These are phyloP conservation scores for Capsicum pubescens DNA, from an alignment of 257 asterid species.

Conservation along the genomic window DNA sequence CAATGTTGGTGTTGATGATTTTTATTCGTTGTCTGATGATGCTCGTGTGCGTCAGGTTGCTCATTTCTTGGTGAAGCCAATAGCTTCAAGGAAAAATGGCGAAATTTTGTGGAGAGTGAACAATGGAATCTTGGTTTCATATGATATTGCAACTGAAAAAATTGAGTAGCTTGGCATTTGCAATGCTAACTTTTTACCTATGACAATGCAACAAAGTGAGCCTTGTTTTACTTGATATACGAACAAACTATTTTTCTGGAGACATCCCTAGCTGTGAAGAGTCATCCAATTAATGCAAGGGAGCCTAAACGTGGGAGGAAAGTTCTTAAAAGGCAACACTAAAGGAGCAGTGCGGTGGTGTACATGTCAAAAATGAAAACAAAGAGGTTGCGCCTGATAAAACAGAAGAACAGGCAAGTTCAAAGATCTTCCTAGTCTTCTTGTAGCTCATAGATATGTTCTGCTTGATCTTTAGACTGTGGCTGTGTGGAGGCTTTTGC, in stretches of 20 bases:
- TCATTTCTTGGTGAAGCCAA: conserved; percentile 12
- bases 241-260: not conserved
- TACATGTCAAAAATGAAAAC: not conserved
- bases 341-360: not conserved
- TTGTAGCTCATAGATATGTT: no score
- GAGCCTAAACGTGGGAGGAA: not conserved
- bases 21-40: not conserved
- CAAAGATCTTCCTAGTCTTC: no score
- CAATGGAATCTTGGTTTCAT: not conserved
- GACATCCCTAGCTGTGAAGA: not conserved
- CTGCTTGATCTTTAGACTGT: no score
- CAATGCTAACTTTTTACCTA: not conserved
- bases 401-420: no score
- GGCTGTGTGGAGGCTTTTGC: no score
- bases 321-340: no score
- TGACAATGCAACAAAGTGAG: not conserved
- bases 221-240: not conserved
- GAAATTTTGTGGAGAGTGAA: not conserved
- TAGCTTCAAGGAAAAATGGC: conserved; percentile 6
- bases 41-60: not conserved
- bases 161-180: not conserved
- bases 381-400: no score
- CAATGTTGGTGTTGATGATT: not conserved
- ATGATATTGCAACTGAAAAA: not conserved
- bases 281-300: not conserved